These are phyloP conservation scores for Heterobasidion irregulare DNA, from an alignment of 1,284 basidiomycete genomes.

Conservation along the genomic window DNA sequence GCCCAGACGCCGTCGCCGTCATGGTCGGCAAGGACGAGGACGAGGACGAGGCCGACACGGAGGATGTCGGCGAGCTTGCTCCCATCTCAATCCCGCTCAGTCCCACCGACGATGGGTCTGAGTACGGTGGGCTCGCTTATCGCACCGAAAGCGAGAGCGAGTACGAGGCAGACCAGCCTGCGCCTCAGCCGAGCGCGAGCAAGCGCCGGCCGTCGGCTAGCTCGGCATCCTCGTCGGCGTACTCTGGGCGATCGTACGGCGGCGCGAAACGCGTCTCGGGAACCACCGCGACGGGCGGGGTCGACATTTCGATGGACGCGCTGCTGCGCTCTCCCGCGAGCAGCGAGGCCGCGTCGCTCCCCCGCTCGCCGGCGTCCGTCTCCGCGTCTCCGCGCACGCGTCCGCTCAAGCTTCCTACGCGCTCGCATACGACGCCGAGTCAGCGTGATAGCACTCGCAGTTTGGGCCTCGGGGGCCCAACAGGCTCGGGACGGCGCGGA, in stretches of 20 bases:
- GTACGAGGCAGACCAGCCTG: slow-evolving; percentile 13
- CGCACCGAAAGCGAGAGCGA: slow-evolving; percentile 16
- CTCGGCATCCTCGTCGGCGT: slow-evolving; percentile 19
- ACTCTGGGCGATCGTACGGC: slow-evolving; percentile 4
- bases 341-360: background rate
- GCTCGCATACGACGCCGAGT: slow-evolving; percentile 43
- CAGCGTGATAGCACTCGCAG: slow-evolving; percentile 21
- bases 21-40: slow-evolving; percentile 3
- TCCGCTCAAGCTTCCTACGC: slow-evolving; percentile 42
- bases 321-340: slow-evolving; percentile 26
- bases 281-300: slow-evolving; percentile 13
- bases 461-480: too few relatives aligned
- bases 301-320: slow-evolving; percentile 42
- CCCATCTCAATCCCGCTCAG: background rate
- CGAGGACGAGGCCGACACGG: slow-evolving; percentile 7
- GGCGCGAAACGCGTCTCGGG: slow-evolving; percentile 9
- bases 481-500: slow-evolving; percentile 2
- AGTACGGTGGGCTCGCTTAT: slow-evolving; percentile 19
- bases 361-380: slow-evolving; percentile 13
- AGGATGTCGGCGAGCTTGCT: background rate
- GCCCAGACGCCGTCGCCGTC: too few relatives aligned
- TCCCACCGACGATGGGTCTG: slow-evolving; percentile 11
- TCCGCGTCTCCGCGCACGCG: slow-evolving; percentile 25
- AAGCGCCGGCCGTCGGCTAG: slow-evolving; percentile 16
- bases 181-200: background rate